These are phyloP conservation scores for Cyclanthera cordifolia DNA, from an alignment of 306 rosid genomes.

Conservation along the genomic window DNA sequence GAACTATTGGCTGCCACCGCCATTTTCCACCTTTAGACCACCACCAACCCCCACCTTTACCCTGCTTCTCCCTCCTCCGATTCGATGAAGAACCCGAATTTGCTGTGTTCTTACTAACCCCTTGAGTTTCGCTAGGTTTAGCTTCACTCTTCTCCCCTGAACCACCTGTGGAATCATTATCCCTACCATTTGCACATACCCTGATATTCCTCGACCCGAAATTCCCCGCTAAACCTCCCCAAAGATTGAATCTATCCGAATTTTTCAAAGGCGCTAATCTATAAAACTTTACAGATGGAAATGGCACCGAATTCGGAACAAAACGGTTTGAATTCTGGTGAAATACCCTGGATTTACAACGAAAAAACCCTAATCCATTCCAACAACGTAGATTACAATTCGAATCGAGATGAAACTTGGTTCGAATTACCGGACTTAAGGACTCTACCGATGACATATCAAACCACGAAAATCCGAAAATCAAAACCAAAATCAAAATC, in stretches of 20 bases:
- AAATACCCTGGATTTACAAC: constrained; percentile 33
- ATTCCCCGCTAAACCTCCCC: constrained; percentile 27
- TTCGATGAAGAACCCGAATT: constrained; percentile 42
- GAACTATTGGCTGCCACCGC: constrained; percentile 85
- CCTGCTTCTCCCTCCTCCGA: constrained; percentile 56
- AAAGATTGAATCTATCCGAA: constrained; percentile 36
- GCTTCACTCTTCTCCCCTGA: constrained; percentile 58
- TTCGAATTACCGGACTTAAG: constrained; percentile 37
- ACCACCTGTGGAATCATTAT: constrained; percentile 52
- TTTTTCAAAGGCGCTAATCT: constrained; percentile 19
- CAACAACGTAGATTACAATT: constrained; percentile 29
- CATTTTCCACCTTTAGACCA: constrained; percentile 64
- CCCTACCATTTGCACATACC: constrained; percentile 44
- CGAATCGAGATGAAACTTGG: constrained; percentile 33
- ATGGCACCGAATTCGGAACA: constrained; percentile 27
- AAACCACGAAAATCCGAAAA: constrained; percentile 13
- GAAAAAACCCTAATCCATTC: constrained; percentile 28
- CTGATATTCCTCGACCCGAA: constrained; percentile 24
- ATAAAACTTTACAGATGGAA: constrained; percentile 21
- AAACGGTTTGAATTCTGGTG: constrained; percentile 24
- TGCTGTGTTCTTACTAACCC: constrained; percentile 41
- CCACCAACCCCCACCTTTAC: constrained; percentile 70
- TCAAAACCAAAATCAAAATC: constrained; percentile 19
- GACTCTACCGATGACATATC: constrained; percentile 57
- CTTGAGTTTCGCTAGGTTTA: constrained; percentile 45